Conservation (phyloP, 2,329 filamentous ascomycete species). For the Emericellopsis cladophorae region DNA sequence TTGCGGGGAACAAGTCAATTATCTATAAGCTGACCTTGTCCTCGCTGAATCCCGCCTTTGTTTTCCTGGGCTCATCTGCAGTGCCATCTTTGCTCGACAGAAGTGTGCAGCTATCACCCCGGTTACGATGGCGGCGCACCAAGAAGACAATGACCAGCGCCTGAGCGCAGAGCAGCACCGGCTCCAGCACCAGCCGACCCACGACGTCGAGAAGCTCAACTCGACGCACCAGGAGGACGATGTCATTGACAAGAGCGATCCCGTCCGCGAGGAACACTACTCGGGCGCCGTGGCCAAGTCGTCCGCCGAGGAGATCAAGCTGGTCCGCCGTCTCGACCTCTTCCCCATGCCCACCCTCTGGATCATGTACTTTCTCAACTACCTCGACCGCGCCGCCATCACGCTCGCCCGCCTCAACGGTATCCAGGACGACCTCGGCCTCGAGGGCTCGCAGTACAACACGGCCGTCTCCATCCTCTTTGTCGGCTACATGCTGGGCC, state of each 20-base stretch:
- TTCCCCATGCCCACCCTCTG: constrained; percentile 4
- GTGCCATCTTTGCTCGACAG: no score
- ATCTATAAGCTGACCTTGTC: no score
- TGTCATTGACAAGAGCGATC: not conserved
- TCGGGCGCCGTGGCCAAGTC: constrained; percentile 16
- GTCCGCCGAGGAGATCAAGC: constrained; percentile 15
- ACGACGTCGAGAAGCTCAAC: not conserved
- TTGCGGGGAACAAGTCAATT: no score
- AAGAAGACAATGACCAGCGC: not conserved
- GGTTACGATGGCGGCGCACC: no score
- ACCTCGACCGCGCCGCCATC: constrained; percentile 14
- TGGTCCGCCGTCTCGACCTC: constrained; percentile 20
- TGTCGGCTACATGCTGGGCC: constrained; percentile 19
- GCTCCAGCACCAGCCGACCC: not conserved
- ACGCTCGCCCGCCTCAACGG: constrained; percentile 28
- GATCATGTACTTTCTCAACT: constrained; percentile 14
- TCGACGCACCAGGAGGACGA: not conserved
- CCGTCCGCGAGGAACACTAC: constrained; percentile 6
- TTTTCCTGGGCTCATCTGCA: no score
- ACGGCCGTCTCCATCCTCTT: constrained; percentile 21
- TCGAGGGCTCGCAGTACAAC: constrained; percentile 11
- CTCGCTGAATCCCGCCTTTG: no score
- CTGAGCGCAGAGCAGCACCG: not conserved
- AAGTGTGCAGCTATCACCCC: no score
- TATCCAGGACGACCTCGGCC: constrained; percentile 37